phyloP scores from a whole-genome alignment of 768 basidiomycete genomes.

The Tephrocybe rancida region DNA sequence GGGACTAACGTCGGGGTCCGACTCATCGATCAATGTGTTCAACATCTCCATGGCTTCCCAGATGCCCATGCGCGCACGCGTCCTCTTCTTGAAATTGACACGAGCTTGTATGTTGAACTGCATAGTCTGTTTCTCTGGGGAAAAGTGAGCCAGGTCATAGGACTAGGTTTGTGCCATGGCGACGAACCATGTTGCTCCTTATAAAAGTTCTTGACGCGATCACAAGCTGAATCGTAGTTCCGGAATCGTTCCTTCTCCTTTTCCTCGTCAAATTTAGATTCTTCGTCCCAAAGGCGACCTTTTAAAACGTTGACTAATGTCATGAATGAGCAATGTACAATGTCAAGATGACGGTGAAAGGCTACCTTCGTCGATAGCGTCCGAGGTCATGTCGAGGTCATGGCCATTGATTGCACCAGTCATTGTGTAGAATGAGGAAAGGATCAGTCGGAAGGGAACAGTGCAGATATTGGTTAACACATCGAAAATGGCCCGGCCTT shows the following conservation, averaged over 20 bases:
- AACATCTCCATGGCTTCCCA: slow-evolving; percentile 90
- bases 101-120: slow-evolving; percentile 82
- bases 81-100: slow-evolving; percentile 67
- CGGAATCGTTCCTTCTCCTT: slow-evolving; percentile 65
- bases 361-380: slow-evolving; percentile 16
- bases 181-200: slow-evolving; percentile 17
- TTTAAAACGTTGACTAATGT: slow-evolving; percentile 59
- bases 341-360: neutral
- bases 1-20: slow-evolving; percentile 80
- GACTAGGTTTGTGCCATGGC: too few species aligned
- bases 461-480: neutral
- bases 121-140: slow-evolving; percentile 81
- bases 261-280: slow-evolving; percentile 43
- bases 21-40: slow-evolving; percentile 86
- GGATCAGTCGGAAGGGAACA: neutral
- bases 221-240: slow-evolving; percentile 37
- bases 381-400: slow-evolving; percentile 14
- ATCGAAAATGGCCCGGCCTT: neutral
- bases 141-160: neutral
- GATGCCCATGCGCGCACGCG: slow-evolving; percentile 76
- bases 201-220: slow-evolving; percentile 18
- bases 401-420: neutral
- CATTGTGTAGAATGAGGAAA: neutral
- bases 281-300: slow-evolving; percentile 45
- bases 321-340: neutral